Percentiles rank a stretch among this genome's conserved stretches.
Conservation (phyloP, 345 rosid species). For the Corymbia maculata region DNA sequence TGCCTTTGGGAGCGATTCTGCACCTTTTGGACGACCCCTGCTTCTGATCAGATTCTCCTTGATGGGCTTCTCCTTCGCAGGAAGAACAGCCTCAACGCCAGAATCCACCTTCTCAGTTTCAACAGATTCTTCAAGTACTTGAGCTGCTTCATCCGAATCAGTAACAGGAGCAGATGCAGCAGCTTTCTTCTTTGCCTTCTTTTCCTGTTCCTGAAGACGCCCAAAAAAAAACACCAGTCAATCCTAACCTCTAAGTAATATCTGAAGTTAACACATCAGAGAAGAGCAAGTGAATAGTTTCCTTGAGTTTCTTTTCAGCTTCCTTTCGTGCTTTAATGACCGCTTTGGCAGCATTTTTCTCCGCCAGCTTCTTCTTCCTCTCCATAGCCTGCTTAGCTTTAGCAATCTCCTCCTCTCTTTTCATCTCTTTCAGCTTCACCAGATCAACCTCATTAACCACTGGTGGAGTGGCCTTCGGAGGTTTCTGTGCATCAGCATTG, state of each 20-base stretch:
- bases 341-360: slow-evolving; percentile 87
- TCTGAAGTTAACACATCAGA: background rate
- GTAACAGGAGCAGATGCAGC: slow-evolving; percentile 13
- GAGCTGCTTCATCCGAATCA: slow-evolving; percentile 24
- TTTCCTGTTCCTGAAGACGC: slow-evolving; percentile 65
- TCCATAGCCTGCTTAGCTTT: slow-evolving; percentile 89
- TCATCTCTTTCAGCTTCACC: slow-evolving; percentile 71
- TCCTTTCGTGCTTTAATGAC: slow-evolving; percentile 87
- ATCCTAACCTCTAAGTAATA: background rate
- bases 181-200: slow-evolving; percentile 73
- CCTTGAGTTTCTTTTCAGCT: slow-evolving; percentile 94
- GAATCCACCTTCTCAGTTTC: slow-evolving; percentile 8
- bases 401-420: slow-evolving; percentile 81
- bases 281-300: slow-evolving; percentile 8
- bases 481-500: background rate
- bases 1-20: slow-evolving; percentile 58
- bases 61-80: slow-evolving; percentile 24
- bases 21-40: slow-evolving; percentile 43
- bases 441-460: slow-evolving; percentile 29
- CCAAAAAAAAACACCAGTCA: background rate
- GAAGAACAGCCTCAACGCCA: background rate
- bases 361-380: slow-evolving; percentile 91
- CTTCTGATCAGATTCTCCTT: background rate
- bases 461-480: background rate
- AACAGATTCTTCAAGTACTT: slow-evolving; percentile 11